Evolutionary conservation across 106 monocot species (phyloP).

Genomic region (Acanthochlamys bracteata): DNA sequence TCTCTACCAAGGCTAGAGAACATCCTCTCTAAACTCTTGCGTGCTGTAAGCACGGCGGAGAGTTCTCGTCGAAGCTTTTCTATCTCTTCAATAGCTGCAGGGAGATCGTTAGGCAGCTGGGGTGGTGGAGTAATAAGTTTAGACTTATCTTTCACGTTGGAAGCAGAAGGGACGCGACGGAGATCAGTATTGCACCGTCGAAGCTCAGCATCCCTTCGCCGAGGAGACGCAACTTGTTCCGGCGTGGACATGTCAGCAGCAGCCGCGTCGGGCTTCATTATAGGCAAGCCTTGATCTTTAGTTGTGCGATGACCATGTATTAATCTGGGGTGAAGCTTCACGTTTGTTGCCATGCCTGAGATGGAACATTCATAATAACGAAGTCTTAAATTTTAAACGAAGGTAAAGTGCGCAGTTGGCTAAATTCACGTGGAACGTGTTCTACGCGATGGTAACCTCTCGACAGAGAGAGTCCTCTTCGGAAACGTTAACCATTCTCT

Average conservation of each 20-base stretch:
- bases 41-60: constrained; percentile 22
- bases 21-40: constrained; percentile 55
- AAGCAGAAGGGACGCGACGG: constrained; percentile 4
- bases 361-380: no score
- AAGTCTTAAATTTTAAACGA: no score
- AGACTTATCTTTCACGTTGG: background rate
- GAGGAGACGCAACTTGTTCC: constrained; percentile 13
- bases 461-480: no score
- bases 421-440: no score
- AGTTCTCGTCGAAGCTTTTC: constrained; percentile 40
- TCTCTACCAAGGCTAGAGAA: constrained; percentile 43
- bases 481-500: no score
- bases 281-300: constrained; percentile 19
- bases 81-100: constrained; percentile 22
- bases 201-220: constrained; percentile 23
- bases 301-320: constrained; percentile 30
- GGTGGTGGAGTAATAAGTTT: no score
- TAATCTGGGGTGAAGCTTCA: constrained; percentile 33
- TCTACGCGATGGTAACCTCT: no score
- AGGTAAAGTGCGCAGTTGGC: no score
- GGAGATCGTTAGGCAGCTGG: background rate
- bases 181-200: constrained; percentile 56
- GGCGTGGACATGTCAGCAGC: no score
- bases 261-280: constrained; percentile 37
- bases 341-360: constrained; percentile 22